These are phyloP conservation scores for Glycyrrhiza uralensis DNA, from an alignment of 306 rosid genomes.

Conservation along the genomic window DNA sequence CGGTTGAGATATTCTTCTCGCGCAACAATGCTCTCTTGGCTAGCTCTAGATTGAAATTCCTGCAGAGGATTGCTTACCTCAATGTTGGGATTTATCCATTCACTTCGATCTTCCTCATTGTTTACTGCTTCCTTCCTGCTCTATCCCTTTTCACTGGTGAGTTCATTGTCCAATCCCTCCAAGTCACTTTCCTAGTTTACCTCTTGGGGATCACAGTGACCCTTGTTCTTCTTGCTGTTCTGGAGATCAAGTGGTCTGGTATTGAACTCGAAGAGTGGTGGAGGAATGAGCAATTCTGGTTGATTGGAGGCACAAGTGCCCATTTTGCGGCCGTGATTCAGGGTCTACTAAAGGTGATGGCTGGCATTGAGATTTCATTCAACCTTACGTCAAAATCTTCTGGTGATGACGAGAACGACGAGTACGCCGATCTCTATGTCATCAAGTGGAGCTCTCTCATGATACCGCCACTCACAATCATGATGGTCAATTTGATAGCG, in stretches of 20 bases:
- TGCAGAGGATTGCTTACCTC: constrained; percentile 68
- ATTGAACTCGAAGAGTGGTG: constrained; percentile 75
- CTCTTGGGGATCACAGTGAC: constrained; percentile 66
- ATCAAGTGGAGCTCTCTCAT: constrained; percentile 67
- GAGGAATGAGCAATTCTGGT: constrained; percentile 86
- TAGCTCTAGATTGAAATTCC: constrained; percentile 52
- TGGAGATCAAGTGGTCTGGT: constrained; percentile 81
- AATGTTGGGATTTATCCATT: constrained; percentile 81
- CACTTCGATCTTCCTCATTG: constrained; percentile 72
- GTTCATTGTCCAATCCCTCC: constrained; percentile 62
- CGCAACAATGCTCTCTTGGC: constrained; percentile 71
- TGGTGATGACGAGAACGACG: constrained; percentile 59
- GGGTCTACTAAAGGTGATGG: constrained; percentile 67
- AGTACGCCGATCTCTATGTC: constrained; percentile 52
- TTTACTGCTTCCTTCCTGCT: constrained; percentile 82
- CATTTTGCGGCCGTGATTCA: constrained; percentile 78
- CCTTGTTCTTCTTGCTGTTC: constrained; percentile 59
- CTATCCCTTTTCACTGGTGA: constrained; percentile 67
- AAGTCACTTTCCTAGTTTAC: constrained; percentile 56
- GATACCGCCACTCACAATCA: constrained; percentile 70
- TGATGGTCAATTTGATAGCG: constrained; percentile 62
- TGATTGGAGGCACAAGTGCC: constrained; percentile 87
- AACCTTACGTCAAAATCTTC: constrained; percentile 69
- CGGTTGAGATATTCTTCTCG: constrained; percentile 79
- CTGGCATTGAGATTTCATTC: constrained; percentile 79